A percentile compares a stretch with the other conserved stretches of the same genome.
phyloP scores from a whole-genome alignment of 179 eudicot species.

The Carnegiea gigantea region DNA sequence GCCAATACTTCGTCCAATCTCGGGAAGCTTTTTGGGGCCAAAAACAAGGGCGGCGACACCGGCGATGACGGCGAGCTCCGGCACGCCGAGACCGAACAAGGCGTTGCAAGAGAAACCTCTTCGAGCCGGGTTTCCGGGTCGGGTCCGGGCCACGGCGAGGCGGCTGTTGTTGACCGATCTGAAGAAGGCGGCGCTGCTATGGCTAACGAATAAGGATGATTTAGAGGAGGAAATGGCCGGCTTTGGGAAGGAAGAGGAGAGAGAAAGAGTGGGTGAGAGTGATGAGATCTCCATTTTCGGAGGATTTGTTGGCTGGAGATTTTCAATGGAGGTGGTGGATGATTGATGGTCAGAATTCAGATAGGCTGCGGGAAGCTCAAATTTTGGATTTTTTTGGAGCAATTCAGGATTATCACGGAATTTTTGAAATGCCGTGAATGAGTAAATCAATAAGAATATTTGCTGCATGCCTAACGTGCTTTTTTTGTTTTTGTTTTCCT shows the following conservation, averaged over 20 bases:
- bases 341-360: neutral
- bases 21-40: constrained; percentile 88
- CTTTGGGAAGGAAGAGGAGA: constrained; percentile 20
- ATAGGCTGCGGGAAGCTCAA: neutral
- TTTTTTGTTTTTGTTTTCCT: too few species aligned
- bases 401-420: neutral
- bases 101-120: constrained; percentile 56
- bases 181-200: constrained; percentile 18
- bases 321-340: constrained; percentile 1
- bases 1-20: constrained; percentile 76
- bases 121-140: constrained; percentile 22
- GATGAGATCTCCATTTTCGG: constrained; percentile 36
- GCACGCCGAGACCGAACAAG: constrained; percentile 88
- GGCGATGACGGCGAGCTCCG: constrained; percentile 94
- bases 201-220: constrained; percentile 27
- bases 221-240: constrained; percentile 26
- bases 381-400: neutral
- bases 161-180: constrained; percentile 19
- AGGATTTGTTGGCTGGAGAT: neutral
- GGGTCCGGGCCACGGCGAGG: constrained; percentile 27
- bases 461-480: too few species aligned
- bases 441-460: neutral
- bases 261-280: constrained; percentile 17
- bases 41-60: constrained; percentile 89
- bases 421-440: neutral